Base-by-base conservation (phyloP, 2,329 filamentous ascomycete species). In the Aspergillus ochraceoroseus region DNA sequence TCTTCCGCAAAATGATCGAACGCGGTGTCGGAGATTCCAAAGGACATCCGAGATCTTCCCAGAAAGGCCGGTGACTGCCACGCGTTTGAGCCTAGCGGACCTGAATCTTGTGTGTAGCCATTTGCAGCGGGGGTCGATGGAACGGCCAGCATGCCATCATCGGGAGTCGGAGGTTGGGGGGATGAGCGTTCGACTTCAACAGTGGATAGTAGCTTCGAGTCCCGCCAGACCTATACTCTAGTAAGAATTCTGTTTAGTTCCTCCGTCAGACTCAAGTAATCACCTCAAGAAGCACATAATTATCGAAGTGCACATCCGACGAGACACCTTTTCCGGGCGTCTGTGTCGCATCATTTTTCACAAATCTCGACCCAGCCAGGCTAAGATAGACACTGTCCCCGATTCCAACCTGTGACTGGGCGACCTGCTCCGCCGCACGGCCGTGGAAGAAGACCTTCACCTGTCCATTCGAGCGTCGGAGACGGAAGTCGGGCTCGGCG, bases 51-150 rank as follows among this genome's bases (percentile, higher is more conserved):
- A 9, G 78, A 75, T 38, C 83, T 75, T 60, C 85, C 89, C 13
- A 87, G 66, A 52, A 94, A 94, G 0, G 86, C 85, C 0, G 88
- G 88, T 2, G 87, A 94, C 3, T 77, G 71, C 67, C 80, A 92
- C 51, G 83, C 76, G 12, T 71, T 66, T 30, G 68, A 54, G 6
- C 68, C 68, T 31, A 68, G 11, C 17, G 41, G 18, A 6, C 41
- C 38, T 29, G 41, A 20, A 11, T 15, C 17, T 23, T 29, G n/a
- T 42, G 52, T 23, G 43, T 53, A 22, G 44, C 43, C 38, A 46
- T 51, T 56, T 33, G 53, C 51, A 38, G 37, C 41, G 12, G 58
- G 61, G 5, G 60, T 56, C 30, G 54, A 40, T 11, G 52, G 53
- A 23, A 45, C 52, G 20, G 39, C 41, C 37, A 50, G 41, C n/a